Evolutionary conservation across 352 stramenopile genomes (phyloP).

Genomic region (Pythium chondricola): DNA sequence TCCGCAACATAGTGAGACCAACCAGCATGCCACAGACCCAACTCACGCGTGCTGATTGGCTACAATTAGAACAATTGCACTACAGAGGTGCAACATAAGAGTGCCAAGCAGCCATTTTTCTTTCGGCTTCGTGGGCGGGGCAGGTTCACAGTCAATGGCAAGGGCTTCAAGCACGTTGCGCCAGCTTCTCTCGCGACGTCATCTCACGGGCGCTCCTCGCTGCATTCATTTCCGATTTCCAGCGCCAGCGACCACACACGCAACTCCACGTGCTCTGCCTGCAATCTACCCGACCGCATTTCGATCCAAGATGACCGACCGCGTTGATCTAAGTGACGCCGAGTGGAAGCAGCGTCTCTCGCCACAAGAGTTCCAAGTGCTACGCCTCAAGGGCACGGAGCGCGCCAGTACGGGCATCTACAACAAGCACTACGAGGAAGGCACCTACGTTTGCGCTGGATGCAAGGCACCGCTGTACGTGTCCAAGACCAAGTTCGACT

Average conservation of each 20-base stretch:
- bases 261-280: too few species aligned
- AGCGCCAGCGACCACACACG: constrained; percentile 1
- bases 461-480: constrained; percentile 87
- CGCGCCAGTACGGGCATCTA: constrained; percentile 83
- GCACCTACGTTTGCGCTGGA: constrained; percentile 83
- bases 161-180: constrained; percentile 15
- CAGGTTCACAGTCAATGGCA: constrained; percentile 4
- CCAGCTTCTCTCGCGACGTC: too few species aligned
- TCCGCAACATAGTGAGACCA: too few species aligned
- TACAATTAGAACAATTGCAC: not conserved
- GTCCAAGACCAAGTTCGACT: constrained; percentile 88
- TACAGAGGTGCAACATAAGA: constrained; percentile 14
- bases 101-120: constrained; percentile 8
- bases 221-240: constrained; percentile 12
- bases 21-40: too few species aligned
- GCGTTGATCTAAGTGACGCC: constrained; percentile 44
- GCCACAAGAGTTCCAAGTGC: constrained; percentile 77
- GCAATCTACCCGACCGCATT: too few species aligned
- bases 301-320: constrained; percentile 45
- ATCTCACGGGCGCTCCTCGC: too few species aligned
- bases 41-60: not conserved
- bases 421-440: constrained; percentile 83
- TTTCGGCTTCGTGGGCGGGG: constrained; percentile 17
- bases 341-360: constrained; percentile 83
- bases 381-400: constrained; percentile 89